Evolutionary conservation across 345 rosid genomes (phyloP).

Genomic region (Murraya paniculata): DNA sequence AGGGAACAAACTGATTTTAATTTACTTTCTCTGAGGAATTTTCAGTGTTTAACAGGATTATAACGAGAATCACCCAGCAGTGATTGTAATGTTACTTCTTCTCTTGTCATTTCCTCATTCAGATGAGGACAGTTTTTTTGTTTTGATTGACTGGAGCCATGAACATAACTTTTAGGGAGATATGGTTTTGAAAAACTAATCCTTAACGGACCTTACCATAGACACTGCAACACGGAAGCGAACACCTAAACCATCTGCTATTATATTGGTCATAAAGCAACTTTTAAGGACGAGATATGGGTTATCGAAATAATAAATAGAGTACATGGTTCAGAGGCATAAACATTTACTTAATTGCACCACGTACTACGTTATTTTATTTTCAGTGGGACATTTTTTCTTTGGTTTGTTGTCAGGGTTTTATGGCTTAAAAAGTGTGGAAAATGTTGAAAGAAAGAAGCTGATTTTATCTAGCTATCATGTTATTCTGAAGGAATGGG

Average conservation of each 20-base stretch:
- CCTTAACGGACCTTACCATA: too few relatives aligned
- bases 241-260: too few relatives aligned
- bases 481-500: conserved; percentile 93
- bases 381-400: too few relatives aligned
- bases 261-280: too few relatives aligned
- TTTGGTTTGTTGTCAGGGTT: conserved; percentile 44
- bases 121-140: not conserved
- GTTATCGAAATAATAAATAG: too few relatives aligned
- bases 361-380: not conserved
- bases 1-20: not conserved
- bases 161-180: not conserved
- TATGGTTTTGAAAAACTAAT: not conserved
- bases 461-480: conserved; percentile 88
- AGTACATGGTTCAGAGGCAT: not conserved
- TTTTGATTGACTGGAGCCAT: not conserved
- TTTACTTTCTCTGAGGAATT: not conserved
- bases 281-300: too few relatives aligned
- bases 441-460: conserved; percentile 72
- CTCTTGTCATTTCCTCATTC: not conserved
- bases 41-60: not conserved
- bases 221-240: too few relatives aligned
- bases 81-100: not conserved
- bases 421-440: conserved; percentile 70
- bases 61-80: not conserved
- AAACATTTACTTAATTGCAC: too few relatives aligned